These are phyloP conservation scores for Fusarium pilosicola DNA, from an alignment of 2,329 filamentous ascomycete species.

Conservation along the genomic window DNA sequence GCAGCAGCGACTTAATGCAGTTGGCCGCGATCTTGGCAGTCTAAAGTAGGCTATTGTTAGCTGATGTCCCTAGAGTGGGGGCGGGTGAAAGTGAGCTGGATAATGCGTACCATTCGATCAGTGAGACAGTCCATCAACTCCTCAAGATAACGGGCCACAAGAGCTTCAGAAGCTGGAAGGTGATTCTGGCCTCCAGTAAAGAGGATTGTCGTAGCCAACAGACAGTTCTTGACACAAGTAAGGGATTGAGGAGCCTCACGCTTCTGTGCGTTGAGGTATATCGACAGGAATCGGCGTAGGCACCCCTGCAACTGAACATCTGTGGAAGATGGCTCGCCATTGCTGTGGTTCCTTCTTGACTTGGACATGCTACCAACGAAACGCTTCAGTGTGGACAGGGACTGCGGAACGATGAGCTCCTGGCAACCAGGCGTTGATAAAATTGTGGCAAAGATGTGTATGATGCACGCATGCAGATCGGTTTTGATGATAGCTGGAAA, in stretches of 20 bases:
- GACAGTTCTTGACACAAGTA: slow-evolving; percentile 89
- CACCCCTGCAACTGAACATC: slow-evolving; percentile 82
- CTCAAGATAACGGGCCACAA: slow-evolving; percentile 78
- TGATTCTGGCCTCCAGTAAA: slow-evolving; percentile 82
- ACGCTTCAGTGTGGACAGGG: slow-evolving; percentile 89
- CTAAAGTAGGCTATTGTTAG: slow-evolving; percentile 50
- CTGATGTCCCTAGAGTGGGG: background rate
- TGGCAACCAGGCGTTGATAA: slow-evolving; percentile 87
- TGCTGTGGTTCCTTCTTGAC: slow-evolving; percentile 51
- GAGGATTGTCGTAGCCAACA: slow-evolving; percentile 88
- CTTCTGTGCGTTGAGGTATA: slow-evolving; percentile 79
- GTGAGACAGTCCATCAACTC: slow-evolving; percentile 87
- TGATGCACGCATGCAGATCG: slow-evolving; percentile 93
- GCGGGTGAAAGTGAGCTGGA: background rate
- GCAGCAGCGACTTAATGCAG: slow-evolving; percentile 85
- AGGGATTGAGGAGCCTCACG: slow-evolving; percentile 80
- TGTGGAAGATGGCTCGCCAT: slow-evolving; percentile 60
- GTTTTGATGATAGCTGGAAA: slow-evolving; percentile 97
- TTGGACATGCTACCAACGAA: slow-evolving; percentile 82
- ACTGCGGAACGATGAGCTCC: slow-evolving; percentile 86
- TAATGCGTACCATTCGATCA: slow-evolving; percentile 74
- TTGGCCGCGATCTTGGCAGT: slow-evolving; percentile 90
- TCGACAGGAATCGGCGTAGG: slow-evolving; percentile 82
- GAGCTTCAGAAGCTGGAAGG: slow-evolving; percentile 77
- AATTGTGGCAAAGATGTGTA: slow-evolving; percentile 96